Evolutionary conservation across 331 rosid species (phyloP), one percentile per base, ranked within the genome.

Genomic region (Pyrus hybrid): DNA sequence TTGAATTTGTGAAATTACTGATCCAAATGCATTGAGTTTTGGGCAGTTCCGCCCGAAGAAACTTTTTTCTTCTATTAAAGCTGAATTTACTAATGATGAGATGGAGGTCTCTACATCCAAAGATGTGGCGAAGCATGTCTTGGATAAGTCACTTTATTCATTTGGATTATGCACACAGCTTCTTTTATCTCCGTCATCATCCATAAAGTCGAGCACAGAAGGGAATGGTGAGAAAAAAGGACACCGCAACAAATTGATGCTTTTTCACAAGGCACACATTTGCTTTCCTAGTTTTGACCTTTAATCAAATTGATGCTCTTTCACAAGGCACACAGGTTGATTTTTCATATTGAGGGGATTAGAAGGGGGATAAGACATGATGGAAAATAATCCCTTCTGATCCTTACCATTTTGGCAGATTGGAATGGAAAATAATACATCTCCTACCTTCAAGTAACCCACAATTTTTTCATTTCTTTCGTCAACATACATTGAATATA

Each of bases 41-140:
- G 97, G 97, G n/a, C 95, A 90, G 85, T 81, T 93, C 68, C 96
- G 95, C 77, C 98, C 96, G 0, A 87, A 87, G 96, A 93, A 90
- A 75, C 79, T 91, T 75, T 76, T 90, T 74, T 77, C 83, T 75
- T 78, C 85, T 65, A 77, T 93, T 20, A 93, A 88, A 78, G 87
- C 85, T 57, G 92, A 91, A 62, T 72, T 79, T 77, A 78, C 73
- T 69, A 78, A 67, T 58, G 91, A 84, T 6, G 85, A 75, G 20
- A 70, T 80, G 1, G 88, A 90, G 74, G 69, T 86, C 68, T 84
- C 93, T 72, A 82, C 80, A 13, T 73, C 87, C 82, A 88, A 91
- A 88, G 91, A 85, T 53, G 93, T 84, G 60, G 43, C 3, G 43
- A 35, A 35, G 43, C 43, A 81, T 88, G 75, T 93, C 62, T 23